Conservation (phyloP, 2,329 filamentous ascomycete genomes). For the Cladobotryum mycophilum region DNA sequence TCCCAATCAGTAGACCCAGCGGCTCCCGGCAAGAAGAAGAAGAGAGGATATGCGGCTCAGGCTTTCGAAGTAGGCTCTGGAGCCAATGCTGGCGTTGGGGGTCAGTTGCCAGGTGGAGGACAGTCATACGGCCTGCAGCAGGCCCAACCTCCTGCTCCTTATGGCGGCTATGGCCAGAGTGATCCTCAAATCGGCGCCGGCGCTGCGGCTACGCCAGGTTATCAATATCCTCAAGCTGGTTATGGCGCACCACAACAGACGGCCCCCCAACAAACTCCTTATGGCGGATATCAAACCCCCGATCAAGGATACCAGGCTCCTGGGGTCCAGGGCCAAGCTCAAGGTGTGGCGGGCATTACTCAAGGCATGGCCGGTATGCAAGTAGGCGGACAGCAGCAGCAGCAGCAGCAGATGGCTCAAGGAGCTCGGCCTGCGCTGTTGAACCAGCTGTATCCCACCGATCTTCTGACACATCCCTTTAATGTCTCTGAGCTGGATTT, state of each 20-base stretch:
- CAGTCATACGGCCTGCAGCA: constrained; percentile 43
- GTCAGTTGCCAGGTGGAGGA: constrained; percentile 33
- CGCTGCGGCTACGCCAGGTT: constrained; percentile 28
- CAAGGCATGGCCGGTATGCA: constrained; percentile 83
- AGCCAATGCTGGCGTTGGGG: constrained; percentile 63
- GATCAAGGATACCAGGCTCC: constrained; percentile 59
- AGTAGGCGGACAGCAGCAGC: constrained; percentile 51
- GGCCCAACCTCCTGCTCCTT: constrained; percentile 41
- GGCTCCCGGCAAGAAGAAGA: constrained; percentile 69
- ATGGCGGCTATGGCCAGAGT: constrained; percentile 54
- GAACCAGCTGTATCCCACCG: constrained; percentile 88
- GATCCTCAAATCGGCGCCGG: constrained; percentile 34
- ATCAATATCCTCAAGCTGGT: constrained; percentile 34
- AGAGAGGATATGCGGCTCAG: constrained; percentile 88
- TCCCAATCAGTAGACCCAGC: constrained; percentile 27
- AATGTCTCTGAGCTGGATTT: constrained; percentile 88
- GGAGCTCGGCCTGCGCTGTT: constrained; percentile 45
- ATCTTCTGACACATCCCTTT: constrained; percentile 87
- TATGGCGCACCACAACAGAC: constrained; percentile 40
- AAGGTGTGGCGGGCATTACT: constrained; percentile 64
- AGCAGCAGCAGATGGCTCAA: constrained; percentile 37
- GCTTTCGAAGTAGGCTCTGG: constrained; percentile 89
- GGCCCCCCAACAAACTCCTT: constrained; percentile 34
- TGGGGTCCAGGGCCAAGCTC: constrained; percentile 32
- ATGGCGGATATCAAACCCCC: constrained; percentile 36